Evolutionary conservation across 1,284 basidiomycete species (phyloP).

Genomic region (Microbotryum scabiosae): DNA sequence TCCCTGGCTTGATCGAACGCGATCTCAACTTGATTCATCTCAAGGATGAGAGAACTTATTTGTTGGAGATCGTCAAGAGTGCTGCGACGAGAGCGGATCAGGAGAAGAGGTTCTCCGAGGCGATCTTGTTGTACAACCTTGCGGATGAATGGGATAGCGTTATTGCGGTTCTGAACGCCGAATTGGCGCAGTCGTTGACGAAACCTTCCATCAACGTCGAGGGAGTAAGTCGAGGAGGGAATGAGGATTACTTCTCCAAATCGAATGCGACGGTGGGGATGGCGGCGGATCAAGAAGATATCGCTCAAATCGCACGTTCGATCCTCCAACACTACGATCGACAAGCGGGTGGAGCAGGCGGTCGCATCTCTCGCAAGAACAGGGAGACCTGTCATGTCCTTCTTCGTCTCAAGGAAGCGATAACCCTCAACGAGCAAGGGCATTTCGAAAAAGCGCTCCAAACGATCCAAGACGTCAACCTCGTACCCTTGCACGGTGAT

Average conservation of each 20-base stretch:
- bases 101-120: constrained; percentile 66
- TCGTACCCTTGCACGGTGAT: constrained; percentile 82
- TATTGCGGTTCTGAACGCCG: constrained; percentile 75
- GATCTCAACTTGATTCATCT: constrained; percentile 69
- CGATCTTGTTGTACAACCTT: constrained; percentile 91
- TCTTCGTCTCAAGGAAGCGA: constrained; percentile 71
- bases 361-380: constrained; percentile 67
- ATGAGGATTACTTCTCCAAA: constrained; percentile 2
- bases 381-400: constrained; percentile 55
- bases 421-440: constrained; percentile 64
- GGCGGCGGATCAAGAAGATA: constrained; percentile 57
- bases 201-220: constrained; percentile 44
- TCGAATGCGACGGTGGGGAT: constrained; percentile 36
- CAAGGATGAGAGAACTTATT: constrained; percentile 60
- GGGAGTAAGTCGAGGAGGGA: neutral
- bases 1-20: constrained; percentile 78
- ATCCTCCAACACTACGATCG: constrained; percentile 81
- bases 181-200: constrained; percentile 74
- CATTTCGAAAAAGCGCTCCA: constrained; percentile 70
- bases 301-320: constrained; percentile 70
- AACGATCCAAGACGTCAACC: constrained; percentile 79
- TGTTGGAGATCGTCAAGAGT: constrained; percentile 70
- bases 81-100: constrained; percentile 67
- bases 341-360: constrained; percentile 58
- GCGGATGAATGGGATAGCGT: constrained; percentile 87